phyloP scores from a whole-genome alignment of 1,284 basidiomycete genomes.

The Cutaneotrichosporon dermatis region DNA sequence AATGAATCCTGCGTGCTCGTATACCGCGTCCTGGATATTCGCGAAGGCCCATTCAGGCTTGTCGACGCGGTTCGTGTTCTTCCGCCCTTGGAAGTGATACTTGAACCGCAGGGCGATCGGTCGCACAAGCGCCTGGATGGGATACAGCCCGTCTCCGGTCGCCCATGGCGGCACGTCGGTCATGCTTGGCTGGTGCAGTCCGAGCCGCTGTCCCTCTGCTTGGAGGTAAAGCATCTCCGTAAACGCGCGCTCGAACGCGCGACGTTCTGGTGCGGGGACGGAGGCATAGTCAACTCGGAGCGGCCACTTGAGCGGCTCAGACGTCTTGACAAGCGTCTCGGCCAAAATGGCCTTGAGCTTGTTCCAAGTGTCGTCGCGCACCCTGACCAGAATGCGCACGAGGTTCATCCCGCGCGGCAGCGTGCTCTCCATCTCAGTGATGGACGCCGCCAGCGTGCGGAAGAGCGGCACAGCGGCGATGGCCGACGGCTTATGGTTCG shows the following conservation, averaged over 20 bases:
- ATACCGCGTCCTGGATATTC: slow-evolving; percentile 75
- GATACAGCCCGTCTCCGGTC: slow-evolving; percentile 59
- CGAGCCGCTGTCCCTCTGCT: slow-evolving; percentile 52
- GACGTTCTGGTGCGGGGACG: slow-evolving; percentile 54
- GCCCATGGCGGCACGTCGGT: slow-evolving; percentile 11
- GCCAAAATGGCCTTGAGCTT: slow-evolving; percentile 61
- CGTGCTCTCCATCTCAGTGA: slow-evolving; percentile 48
- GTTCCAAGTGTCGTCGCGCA: slow-evolving; percentile 66
- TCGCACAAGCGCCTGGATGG: slow-evolving; percentile 76
- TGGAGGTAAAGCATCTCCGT: slow-evolving; percentile 70
- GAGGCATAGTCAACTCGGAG: slow-evolving; percentile 60
- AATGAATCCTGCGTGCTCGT: slow-evolving; percentile 76
- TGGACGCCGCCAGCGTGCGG: slow-evolving; percentile 59
- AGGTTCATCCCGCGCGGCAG: slow-evolving; percentile 53
- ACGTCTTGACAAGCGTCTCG: slow-evolving; percentile 60
- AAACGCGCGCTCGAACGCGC: slow-evolving; percentile 68
- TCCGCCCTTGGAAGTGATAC: slow-evolving; percentile 86
- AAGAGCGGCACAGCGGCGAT: slow-evolving; percentile 56
- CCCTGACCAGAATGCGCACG: slow-evolving; percentile 51
- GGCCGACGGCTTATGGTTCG: slow-evolving; percentile 48
- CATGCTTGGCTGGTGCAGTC: slow-evolving; percentile 5
- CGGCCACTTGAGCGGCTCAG: slow-evolving; percentile 78
- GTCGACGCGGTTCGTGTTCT: slow-evolving; percentile 86
- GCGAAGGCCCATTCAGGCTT: slow-evolving; percentile 99
- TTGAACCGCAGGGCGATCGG: slow-evolving; percentile 84